Conservation (phyloP, 2,329 filamentous ascomycete species). For the Colletotrichum tropicale region DNA sequence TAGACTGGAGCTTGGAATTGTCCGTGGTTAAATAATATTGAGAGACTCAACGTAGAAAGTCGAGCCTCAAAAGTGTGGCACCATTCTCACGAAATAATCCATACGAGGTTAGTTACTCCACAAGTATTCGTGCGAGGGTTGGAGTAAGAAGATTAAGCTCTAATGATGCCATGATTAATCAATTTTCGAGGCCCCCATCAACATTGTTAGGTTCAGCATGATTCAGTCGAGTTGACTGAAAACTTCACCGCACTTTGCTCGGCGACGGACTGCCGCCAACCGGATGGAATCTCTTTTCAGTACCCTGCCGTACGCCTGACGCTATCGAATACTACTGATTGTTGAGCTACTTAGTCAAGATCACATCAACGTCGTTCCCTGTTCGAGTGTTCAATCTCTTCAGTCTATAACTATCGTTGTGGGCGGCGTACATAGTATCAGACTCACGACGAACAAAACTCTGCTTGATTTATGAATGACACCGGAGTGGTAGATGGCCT, state of each 20-base stretch:
- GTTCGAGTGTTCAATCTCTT: too few relatives aligned
- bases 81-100: neutral
- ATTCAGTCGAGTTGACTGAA: neutral
- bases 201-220: neutral
- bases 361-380: too few relatives aligned
- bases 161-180: neutral
- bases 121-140: neutral
- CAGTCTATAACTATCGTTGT: too few relatives aligned
- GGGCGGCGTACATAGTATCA: too few relatives aligned
- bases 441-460: too few relatives aligned
- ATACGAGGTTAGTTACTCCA: neutral
- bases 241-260: neutral
- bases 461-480: too few relatives aligned
- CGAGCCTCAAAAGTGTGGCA: neutral
- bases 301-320: too few relatives aligned
- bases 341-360: too few relatives aligned
- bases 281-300: neutral
- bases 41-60: neutral
- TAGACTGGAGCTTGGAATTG: neutral
- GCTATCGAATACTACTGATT: too few relatives aligned
- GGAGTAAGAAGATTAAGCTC: neutral
- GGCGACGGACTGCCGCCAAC: neutral
- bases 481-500: too few relatives aligned
- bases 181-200: neutral
- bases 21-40: neutral